Evolutionary conservation across 495 filamentous ascomycete species (phyloP).

Genomic region (Hyaloscypha variabilis): DNA sequence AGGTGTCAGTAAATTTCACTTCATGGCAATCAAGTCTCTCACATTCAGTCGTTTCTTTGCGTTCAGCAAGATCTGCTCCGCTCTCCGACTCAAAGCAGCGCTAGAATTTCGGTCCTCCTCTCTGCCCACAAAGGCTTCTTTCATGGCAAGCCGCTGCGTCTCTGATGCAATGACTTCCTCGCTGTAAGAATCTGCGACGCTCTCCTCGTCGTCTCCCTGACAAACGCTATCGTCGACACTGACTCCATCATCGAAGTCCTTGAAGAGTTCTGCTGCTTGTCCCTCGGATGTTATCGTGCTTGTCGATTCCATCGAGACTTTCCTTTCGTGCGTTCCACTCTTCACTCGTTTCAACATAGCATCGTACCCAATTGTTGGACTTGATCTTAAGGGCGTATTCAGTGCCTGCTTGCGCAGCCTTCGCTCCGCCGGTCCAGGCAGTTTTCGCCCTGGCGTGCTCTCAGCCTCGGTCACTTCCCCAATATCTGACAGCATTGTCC

Average conservation of each 20-base stretch:
- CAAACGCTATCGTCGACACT: slow-evolving; percentile 61
- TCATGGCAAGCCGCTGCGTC: slow-evolving; percentile 24
- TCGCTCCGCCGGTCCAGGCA: slow-evolving; percentile 29
- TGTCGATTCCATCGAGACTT: slow-evolving; percentile 38
- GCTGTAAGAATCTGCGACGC: slow-evolving; percentile 46
- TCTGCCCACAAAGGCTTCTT: slow-evolving; percentile 13
- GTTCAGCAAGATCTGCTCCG: slow-evolving; percentile 87
- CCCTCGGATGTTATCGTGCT: slow-evolving; percentile 54
- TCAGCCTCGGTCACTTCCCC: slow-evolving; percentile 69
- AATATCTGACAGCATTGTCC: slow-evolving; percentile 71
- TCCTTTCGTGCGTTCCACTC: slow-evolving; percentile 31
- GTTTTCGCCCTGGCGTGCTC: slow-evolving; percentile 44
- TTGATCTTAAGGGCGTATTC: slow-evolving; percentile 34
- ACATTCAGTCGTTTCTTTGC: slow-evolving; percentile 88
- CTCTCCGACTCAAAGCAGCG: slow-evolving; percentile 75
- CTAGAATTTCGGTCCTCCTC: slow-evolving; percentile 62
- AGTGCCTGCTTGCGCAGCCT: slow-evolving; percentile 30
- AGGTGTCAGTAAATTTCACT: slow-evolving; percentile 16
- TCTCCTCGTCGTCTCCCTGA: slow-evolving; percentile 62
- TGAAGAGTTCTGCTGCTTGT: slow-evolving; percentile 43
- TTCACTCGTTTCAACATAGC: slow-evolving; percentile 44
- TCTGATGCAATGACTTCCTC: slow-evolving; percentile 30
- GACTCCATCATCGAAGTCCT: slow-evolving; percentile 57
- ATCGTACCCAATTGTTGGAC: slow-evolving; percentile 41
- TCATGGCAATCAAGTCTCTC: slow-evolving; percentile 38